Evolutionary conservation across 768 basidiomycete species (phyloP).

Genomic region (Phlebiopsis flavidoalba): DNA sequence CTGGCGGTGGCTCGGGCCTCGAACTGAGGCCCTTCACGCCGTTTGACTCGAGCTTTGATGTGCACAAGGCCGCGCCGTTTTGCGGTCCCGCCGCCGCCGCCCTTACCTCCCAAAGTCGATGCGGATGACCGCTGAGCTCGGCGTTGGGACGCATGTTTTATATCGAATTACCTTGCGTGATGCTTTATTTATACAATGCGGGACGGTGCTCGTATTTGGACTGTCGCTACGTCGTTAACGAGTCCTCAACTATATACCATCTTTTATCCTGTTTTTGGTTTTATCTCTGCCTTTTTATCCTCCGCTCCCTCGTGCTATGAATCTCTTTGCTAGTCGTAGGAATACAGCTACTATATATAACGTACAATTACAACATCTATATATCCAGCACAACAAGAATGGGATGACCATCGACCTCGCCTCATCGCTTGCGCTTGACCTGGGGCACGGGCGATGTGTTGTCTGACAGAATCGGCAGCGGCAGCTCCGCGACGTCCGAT

Average conservation of each 20-base stretch:
- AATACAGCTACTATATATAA: constrained; percentile 20
- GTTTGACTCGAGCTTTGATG: constrained; percentile 20
- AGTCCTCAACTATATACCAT: constrained; percentile 5
- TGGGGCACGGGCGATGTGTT: constrained; percentile 21
- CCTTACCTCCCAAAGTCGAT: constrained; percentile 13
- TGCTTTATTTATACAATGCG: constrained; percentile 5
- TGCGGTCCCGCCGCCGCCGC: constrained; percentile 9
- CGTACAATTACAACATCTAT: constrained; percentile 22
- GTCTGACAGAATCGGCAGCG: constrained; percentile 6
- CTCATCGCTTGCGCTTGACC: constrained; percentile 20
- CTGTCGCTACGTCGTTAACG: constrained; percentile 5
- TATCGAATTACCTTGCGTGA: constrained; percentile 2
- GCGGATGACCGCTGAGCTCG: not conserved
- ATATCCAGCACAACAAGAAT: constrained; percentile 6
- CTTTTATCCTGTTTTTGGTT: not conserved
- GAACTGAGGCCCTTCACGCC: constrained; percentile 32
- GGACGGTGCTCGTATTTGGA: constrained; percentile 5
- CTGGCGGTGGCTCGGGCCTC: constrained; percentile 12
- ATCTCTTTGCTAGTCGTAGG: constrained; percentile 8
- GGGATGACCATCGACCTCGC: not conserved
- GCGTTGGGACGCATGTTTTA: not conserved
- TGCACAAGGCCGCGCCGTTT: not conserved
- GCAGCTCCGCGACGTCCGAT: constrained; percentile 24
- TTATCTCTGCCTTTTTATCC: not conserved
- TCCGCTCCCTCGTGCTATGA: no score